These are phyloP conservation scores for Chiua virens DNA, from an alignment of 768 basidiomycete genomes.

Conservation along the genomic window DNA sequence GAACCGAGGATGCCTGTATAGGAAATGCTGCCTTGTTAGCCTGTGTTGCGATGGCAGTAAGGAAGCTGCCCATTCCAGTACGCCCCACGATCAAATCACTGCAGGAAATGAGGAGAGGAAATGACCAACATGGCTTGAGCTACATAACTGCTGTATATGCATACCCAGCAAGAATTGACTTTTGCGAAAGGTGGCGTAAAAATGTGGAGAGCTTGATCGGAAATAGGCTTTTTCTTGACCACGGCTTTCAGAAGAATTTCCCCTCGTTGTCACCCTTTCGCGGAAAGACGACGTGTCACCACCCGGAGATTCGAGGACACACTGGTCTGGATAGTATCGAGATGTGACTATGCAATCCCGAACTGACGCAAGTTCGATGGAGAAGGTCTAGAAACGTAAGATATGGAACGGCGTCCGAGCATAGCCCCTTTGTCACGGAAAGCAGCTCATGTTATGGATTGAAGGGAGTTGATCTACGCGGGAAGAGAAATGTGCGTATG, in stretches of 20 bases:
- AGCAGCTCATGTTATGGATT: too few species aligned
- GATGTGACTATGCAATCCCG: background rate
- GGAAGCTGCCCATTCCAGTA: conserved; percentile 17
- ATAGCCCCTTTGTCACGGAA: background rate
- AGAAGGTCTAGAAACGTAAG: conserved; percentile 3
- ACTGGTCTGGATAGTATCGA: background rate
- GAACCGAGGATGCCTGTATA: conserved; percentile 6
- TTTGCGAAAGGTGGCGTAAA: conserved; percentile 53
- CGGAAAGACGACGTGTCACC: conserved; percentile 7
- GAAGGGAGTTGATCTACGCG: too few species aligned
- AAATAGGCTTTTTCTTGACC: conserved; percentile 27
- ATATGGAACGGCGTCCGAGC: background rate
- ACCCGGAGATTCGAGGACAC: background rate
- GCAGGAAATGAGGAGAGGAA: conserved; percentile 9
- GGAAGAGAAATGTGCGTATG: too few species aligned
- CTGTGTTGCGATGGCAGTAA: conserved; percentile 16
- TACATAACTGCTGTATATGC: conserved; percentile 40
- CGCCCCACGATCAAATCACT: conserved; percentile 9
- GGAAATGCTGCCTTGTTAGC: conserved; percentile 12
- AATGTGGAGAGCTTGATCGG: conserved; percentile 25
- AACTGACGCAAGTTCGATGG: conserved; percentile 10
- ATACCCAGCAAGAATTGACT: conserved; percentile 55
- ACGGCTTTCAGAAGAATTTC: background rate
- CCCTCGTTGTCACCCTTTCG: conserved; percentile 5
- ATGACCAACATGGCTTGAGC: conserved; percentile 1